Percentiles rank a stretch among this genome's conserved stretches.
These are phyloP conservation scores for Ogataea trehalophila DNA, from an alignment of 805 yeast genomes.

Conservation along the genomic window DNA sequence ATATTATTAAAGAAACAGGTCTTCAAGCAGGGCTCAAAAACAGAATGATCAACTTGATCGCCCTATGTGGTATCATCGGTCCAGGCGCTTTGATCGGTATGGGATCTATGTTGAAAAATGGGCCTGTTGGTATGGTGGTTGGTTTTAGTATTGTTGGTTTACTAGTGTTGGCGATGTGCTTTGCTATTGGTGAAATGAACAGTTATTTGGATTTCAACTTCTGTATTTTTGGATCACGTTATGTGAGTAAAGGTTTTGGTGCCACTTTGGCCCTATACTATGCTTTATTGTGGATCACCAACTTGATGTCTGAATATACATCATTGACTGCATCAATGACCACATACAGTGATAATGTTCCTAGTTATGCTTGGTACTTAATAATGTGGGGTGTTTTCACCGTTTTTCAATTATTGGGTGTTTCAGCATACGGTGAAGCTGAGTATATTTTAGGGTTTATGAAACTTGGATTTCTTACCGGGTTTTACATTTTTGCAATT, in stretches of 20 bases:
- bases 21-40: conserved; percentile 44
- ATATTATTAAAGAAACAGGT: conserved; percentile 15
- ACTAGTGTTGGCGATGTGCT: conserved; percentile 51
- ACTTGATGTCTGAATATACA: conserved; percentile 51
- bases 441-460: conserved; percentile 50
- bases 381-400: conserved; percentile 50
- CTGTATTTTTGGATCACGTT: conserved; percentile 45
- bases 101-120: conserved; percentile 47
- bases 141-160: conserved; percentile 52
- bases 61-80: conserved; percentile 55
- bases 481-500: conserved; percentile 47
- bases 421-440: conserved; percentile 51
- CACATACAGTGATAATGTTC: conserved; percentile 47
- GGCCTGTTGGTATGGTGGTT: conserved; percentile 46
- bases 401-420: conserved; percentile 46
- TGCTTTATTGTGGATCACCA: conserved; percentile 53
- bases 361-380: conserved; percentile 50
- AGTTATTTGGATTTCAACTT: conserved; percentile 51
- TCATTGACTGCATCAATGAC: conserved; percentile 45
- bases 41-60: conserved; percentile 46
- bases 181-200: conserved; percentile 51
- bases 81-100: conserved; percentile 51
- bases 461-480: conserved; percentile 40
- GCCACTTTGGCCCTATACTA: conserved; percentile 51
- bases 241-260: conserved; percentile 52